Conservation (phyloP, 805 yeast species). For the Lipomyces orientalis region DNA sequence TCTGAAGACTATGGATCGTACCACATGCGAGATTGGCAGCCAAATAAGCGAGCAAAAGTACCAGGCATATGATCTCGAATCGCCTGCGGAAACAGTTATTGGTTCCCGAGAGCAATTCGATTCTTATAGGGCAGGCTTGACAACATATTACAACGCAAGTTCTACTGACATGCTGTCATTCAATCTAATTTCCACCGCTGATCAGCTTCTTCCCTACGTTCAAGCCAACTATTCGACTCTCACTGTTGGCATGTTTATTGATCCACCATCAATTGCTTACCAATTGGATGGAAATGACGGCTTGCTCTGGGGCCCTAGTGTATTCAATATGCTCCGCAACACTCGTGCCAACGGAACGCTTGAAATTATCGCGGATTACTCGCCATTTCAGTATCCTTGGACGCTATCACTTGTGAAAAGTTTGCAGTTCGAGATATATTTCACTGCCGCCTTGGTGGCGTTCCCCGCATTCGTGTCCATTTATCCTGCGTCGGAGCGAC, state of each 20-base stretch:
- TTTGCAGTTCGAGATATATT: constrained; percentile 43
- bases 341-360: constrained; percentile 40
- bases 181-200: constrained; percentile 12
- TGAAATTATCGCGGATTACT: constrained; percentile 39
- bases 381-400: constrained; percentile 44
- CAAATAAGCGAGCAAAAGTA: background rate
- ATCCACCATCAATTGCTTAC: constrained; percentile 39
- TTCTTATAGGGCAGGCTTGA: background rate
- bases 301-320: constrained; percentile 34
- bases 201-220: constrained; percentile 32
- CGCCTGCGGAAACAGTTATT: background rate
- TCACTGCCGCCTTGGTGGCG: constrained; percentile 44
- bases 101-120: background rate
- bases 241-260: constrained; percentile 42
- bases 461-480: constrained; percentile 45
- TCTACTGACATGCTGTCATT: background rate
- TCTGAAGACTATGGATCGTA: background rate
- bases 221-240: constrained; percentile 33
- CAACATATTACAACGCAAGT: background rate
- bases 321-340: constrained; percentile 42
- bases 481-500: constrained; percentile 45
- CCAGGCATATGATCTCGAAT: background rate
- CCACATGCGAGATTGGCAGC: constrained; percentile 1
- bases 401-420: constrained; percentile 41
- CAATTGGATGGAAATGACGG: constrained; percentile 36